Evolutionary conservation across 441 rosid genomes (phyloP), one percentile per base, ranked within the genome.

Genomic region (Aquilaria agallochum): DNA sequence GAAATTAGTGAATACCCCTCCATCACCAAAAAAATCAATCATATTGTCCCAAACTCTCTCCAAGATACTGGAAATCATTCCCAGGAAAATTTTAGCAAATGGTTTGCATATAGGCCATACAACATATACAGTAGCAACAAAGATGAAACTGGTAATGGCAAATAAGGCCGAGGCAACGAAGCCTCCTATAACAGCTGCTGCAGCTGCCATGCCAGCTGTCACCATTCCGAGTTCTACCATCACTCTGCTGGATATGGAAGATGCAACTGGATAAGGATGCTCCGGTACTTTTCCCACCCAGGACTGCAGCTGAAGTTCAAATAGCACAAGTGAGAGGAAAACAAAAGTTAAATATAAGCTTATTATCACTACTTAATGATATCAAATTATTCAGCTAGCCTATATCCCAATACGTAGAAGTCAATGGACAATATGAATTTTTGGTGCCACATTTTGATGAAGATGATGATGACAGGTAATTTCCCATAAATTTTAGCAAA

Each of bases 201-300:
- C 96, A 31, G 96, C 87, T 63, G 85, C 92, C 80, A 93, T 93
- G 53, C 81, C 69, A 58, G 97, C 95, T 46, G 97, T 78, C 69
- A 90, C 81, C 96, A 90, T 81, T 63, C 97, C 98, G 64, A 93
- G 78, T 84, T 93, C 98, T 64, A 86, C 97, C 89, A 90, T 82
- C 80, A 90, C 76, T 80, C 98, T 83, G 77, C 98, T 86, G 57
- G 98, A 93, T 76, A 93, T 93, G 55, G 96, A 88, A 68, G 96
- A 93, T 32, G 97, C 98, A n/a, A 88, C 85, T 3, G 96, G 97
- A 78, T 86, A 83, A 63, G 97, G 96, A 50, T 76, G 85, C 72
- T 86, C 95, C 12, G 87, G 82, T 65, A 86, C 70, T 66, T 77
- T 86, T 68, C 85, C 97, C 66, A 88, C 91, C 76, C 80, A 86